phyloP scores from a whole-genome alignment of 1,139 yeast genomes.

The Pichia sp. region DNA sequence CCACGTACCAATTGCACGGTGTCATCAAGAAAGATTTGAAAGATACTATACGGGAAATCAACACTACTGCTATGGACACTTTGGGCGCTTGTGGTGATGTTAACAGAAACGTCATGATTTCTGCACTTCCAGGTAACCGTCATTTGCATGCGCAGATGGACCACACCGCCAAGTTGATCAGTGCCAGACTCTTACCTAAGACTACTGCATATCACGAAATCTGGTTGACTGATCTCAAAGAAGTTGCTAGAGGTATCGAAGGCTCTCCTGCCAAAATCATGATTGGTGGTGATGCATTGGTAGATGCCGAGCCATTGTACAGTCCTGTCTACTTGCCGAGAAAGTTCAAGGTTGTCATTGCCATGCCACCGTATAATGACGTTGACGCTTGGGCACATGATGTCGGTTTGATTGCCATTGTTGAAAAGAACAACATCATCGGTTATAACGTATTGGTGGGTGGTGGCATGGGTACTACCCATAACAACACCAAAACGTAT shows the following conservation, averaged over 20 bases:
- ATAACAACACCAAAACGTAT: conserved; percentile 92
- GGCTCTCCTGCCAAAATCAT: conserved; percentile 78
- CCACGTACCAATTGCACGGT: conserved; percentile 96
- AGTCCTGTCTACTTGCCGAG: conserved; percentile 89
- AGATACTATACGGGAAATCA: conserved; percentile 91
- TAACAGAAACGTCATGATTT: conserved; percentile 89
- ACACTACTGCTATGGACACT: conserved; percentile 84
- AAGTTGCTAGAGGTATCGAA: conserved; percentile 59
- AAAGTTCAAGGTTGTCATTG: conserved; percentile 90
- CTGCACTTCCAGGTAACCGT: conserved; percentile 83
- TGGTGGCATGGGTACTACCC: conserved; percentile 99
- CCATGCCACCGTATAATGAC: conserved; percentile 95
- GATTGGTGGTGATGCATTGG: conserved; percentile 84
- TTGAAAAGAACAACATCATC: conserved; percentile 54
- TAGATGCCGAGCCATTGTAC: conserved; percentile 82
- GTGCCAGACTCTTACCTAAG: conserved; percentile 79
- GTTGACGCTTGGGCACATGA: conserved; percentile 97
- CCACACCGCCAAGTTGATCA: conserved; percentile 57
- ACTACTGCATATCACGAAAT: conserved; percentile 97
- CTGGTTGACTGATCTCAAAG: conserved; percentile 76
- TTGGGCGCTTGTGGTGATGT: conserved; percentile 99
- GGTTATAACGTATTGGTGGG: conserved; percentile 92
- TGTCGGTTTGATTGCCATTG: conserved; percentile 86
- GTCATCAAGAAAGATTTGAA: conserved; percentile 85
- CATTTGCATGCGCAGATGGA: conserved; percentile 76